Base-by-base conservation (phyloP, 305 asterid genomes). In the Fraxinus velutina region DNA sequence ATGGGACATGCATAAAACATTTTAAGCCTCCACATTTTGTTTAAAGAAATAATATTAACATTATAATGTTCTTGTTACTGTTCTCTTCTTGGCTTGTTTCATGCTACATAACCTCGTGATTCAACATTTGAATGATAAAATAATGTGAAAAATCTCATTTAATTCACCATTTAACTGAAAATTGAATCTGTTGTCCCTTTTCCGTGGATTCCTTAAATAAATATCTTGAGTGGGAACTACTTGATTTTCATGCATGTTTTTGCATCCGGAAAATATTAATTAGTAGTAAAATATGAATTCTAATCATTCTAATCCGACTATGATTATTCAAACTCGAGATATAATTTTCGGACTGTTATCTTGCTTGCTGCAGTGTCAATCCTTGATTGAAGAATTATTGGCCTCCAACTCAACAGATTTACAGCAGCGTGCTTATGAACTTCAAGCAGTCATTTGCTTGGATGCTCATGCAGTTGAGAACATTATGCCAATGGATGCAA, bases 341-440 rank as follows among this genome's bases (percentile, higher is more conserved):
- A 39, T 27, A 52, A 55, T 74, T 78, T 86, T 83, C 78, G 57
- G 72, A 85, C 75, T 79, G 81, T 13, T 78, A 78, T 4, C 84
- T 85, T 86, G 47, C 79, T 78, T 87, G 75, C 82, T 88, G 84
- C 94, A 96, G 98, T 94, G 99, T 84, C 98, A 96, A 84, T 91
- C 98, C 10, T 85, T 96, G 84, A 86, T 93, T 77, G 99, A 94
- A 79, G 99, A 91, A 85, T 73, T 91, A 87, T 84, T 95, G 85
- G 97, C 98, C 80, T 94, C 98, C 62, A 91, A 91, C 88, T 96
- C 98, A 78, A 94, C 99, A 24, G 98, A 93, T 86, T 91, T 96
- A 82, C 99, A 96, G 89, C 99, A 96, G 90, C 98, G 98, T 81
- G 99, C 97, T 74, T 94, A 94, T 84, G 98, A 96, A 88, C 94